A percentile compares a stretch with the other conserved stretches of the same genome.
These are phyloP conservation scores for Wickerhamomyces bisporus DNA, from an alignment of 805 yeast species.

Conservation along the genomic window DNA sequence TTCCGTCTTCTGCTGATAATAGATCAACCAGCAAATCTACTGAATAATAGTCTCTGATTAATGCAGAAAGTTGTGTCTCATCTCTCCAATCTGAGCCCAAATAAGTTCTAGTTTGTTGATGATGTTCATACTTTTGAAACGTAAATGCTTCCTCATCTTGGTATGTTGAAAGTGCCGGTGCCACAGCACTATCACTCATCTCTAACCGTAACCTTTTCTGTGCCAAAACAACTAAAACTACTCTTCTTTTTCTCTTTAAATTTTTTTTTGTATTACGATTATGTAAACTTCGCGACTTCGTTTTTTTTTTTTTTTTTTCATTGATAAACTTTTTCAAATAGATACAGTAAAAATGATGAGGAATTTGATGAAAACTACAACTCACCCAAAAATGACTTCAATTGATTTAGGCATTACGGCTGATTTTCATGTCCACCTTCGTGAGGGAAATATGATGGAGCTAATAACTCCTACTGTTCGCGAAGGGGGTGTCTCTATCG, in stretches of 20 bases:
- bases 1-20: constrained; percentile 29
- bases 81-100: constrained; percentile 23
- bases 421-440: constrained; percentile 93
- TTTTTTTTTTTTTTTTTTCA: no score
- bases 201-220: not conserved
- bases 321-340: no score
- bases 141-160: constrained; percentile 57
- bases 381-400: not conserved
- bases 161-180: constrained; percentile 72
- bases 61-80: constrained; percentile 23
- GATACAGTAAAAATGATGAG: no score
- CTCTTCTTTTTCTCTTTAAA: no score
- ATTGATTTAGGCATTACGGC: constrained; percentile 63
- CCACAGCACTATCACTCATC: constrained; percentile 27
- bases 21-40: constrained; percentile 41
- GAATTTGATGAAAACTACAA: no score
- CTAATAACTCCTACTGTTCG: constrained; percentile 85
- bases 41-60: constrained; percentile 49
- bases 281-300: no score
- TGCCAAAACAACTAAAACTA: no score
- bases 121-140: constrained; percentile 37
- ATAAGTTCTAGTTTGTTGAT: constrained; percentile 24
- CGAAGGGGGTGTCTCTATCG: constrained; percentile 87
- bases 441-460: constrained; percentile 92
- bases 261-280: no score